Conservation (phyloP, 108 stramenopile genomes). For the Skeletonema marinoi region DNA sequence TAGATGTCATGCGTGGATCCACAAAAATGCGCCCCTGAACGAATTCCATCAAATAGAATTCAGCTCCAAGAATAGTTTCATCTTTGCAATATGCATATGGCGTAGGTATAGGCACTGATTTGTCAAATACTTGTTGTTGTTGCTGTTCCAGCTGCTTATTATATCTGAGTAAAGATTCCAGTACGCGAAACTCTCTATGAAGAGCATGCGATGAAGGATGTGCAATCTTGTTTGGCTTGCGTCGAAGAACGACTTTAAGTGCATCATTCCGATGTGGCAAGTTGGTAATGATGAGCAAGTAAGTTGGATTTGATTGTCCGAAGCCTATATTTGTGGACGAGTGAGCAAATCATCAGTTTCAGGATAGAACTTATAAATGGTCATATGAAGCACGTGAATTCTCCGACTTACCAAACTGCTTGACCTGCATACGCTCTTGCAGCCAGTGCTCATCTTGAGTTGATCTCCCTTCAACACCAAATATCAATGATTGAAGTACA, state of each 20-base stretch:
- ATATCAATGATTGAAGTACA: neutral
- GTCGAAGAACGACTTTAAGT: slow-evolving; percentile 73
- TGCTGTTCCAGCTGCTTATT: slow-evolving; percentile 37
- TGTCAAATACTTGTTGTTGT: slow-evolving; percentile 6
- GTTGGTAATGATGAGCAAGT: slow-evolving; percentile 59
- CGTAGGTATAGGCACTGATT: slow-evolving; percentile 84
- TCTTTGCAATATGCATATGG: slow-evolving; percentile 87
- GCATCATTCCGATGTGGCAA: neutral
- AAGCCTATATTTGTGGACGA: slow-evolving; percentile 50
- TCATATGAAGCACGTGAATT: neutral
- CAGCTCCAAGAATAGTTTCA: slow-evolving; percentile 80
- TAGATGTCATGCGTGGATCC: slow-evolving; percentile 83
- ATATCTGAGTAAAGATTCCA: slow-evolving; percentile 70
- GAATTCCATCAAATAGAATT: slow-evolving; percentile 97
- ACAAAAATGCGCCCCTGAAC: slow-evolving; percentile 90
- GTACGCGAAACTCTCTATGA: slow-evolving; percentile 93
- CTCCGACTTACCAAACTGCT: neutral
- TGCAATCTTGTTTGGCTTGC: slow-evolving; percentile 83
- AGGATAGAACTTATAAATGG: neutral
- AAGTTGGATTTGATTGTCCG: slow-evolving; percentile 97
- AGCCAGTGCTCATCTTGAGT: neutral
- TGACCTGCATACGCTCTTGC: neutral
- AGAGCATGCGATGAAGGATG: slow-evolving; percentile 94
- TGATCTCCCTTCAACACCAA: neutral
- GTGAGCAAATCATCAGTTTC: neutral